Conservation (phyloP, 2,329 filamentous ascomycete species). For the Myotisia sp. region DNA sequence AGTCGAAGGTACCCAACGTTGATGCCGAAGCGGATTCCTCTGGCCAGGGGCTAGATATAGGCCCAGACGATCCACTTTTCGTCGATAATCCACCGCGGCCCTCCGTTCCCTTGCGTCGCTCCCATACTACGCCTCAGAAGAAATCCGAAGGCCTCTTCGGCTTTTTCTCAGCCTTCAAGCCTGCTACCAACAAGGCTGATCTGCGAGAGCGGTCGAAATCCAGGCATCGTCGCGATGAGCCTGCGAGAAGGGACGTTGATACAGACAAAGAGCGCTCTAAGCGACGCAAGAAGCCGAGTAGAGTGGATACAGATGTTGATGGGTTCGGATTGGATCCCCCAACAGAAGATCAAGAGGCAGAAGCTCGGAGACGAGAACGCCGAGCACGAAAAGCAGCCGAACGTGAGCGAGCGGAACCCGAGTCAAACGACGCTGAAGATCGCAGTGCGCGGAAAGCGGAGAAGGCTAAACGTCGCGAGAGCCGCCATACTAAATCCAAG, state of each 20-base stretch:
- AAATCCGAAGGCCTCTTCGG: conserved; percentile 48
- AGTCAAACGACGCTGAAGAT: conserved; percentile 24
- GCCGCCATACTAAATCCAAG: no score
- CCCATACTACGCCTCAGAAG: conserved; percentile 43
- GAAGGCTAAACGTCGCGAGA: conserved; percentile 29
- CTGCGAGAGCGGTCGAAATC: conserved; percentile 25
- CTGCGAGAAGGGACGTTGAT: conserved; percentile 21
- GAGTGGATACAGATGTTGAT: conserved; percentile 38
- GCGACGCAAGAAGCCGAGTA: conserved; percentile 26
- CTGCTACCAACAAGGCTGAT: conserved; percentile 17
- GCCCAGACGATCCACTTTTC: conserved; percentile 33
- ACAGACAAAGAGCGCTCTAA: conserved; percentile 24
- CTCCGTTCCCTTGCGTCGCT: conserved; percentile 43
- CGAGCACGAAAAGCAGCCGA: conserved; percentile 37
- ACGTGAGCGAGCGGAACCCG: conserved; percentile 22
- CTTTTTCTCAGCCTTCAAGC: conserved; percentile 39
- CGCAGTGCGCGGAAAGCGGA: conserved; percentile 36
- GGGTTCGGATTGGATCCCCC: conserved; percentile 30
- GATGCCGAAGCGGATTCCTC: conserved; percentile 35
- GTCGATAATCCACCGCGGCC: conserved; percentile 37
- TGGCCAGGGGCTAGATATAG: conserved; percentile 31
- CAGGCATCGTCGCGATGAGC: conserved; percentile 25
- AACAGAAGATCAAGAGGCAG: conserved; percentile 38
- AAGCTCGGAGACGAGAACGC: conserved; percentile 50
- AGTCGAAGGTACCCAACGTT: conserved; percentile 18